phyloP scores from a whole-genome alignment of 2,329 filamentous ascomycete genomes.

The Colletotrichum sp. region DNA sequence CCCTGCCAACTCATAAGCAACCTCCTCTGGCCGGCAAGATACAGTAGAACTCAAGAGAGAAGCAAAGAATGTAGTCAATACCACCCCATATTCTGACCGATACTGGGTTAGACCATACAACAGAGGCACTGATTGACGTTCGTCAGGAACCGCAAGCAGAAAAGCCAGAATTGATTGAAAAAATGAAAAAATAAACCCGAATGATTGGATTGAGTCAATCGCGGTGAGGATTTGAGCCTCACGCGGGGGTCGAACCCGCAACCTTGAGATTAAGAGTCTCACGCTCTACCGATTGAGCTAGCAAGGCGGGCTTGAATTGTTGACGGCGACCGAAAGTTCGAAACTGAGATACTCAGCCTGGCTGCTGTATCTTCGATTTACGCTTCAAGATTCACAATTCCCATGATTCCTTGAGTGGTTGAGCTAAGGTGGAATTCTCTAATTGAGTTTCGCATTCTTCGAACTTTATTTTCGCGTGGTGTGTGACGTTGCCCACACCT shows the following conservation, averaged over 20 bases:
- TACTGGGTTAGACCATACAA: not conserved
- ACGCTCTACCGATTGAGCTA: slow-evolving; percentile 22
- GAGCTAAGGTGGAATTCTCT: not conserved
- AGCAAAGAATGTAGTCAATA: not conserved
- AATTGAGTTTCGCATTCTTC: not conserved
- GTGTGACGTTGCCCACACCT: not conserved
- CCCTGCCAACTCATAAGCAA: not conserved
- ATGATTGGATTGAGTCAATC: not conserved
- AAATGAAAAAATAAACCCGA: not conserved
- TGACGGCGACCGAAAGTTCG: not conserved
- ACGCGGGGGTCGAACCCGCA: slow-evolving; percentile 28
- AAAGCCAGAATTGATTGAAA: not conserved
- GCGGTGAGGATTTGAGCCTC: slow-evolving; percentile 19
- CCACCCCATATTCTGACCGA: not conserved
- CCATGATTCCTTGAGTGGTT: not conserved
- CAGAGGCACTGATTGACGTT: not conserved
- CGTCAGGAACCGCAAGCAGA: not conserved
- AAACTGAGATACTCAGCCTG: not conserved
- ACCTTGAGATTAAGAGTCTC: slow-evolving; percentile 62
- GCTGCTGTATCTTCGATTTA: not conserved
- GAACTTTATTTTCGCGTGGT: not conserved
- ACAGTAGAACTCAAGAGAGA: not conserved
- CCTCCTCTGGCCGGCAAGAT: not conserved
- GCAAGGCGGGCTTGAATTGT: slow-evolving; percentile 7
- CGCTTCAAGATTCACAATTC: not conserved